phyloP scores from a whole-genome alignment of 176 grass and related monocot species.

The Aegilops umbellulata region DNA sequence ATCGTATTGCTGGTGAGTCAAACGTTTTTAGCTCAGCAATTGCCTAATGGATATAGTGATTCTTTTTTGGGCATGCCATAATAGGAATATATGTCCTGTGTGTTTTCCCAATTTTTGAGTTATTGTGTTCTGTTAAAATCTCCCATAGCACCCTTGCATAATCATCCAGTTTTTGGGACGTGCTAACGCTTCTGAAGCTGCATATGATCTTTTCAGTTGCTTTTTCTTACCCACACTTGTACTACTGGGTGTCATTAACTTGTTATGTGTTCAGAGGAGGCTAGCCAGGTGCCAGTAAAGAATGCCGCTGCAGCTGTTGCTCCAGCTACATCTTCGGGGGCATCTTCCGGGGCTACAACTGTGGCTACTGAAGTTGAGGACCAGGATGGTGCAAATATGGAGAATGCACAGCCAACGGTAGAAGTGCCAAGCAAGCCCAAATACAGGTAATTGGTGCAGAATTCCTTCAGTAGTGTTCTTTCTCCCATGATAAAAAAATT shows the following conservation, averaged over 20 bases:
- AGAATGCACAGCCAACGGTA: slow-evolving; percentile 36
- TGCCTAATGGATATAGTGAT: not conserved
- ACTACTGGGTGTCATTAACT: slow-evolving; percentile 11
- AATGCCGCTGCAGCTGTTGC: slow-evolving; percentile 5
- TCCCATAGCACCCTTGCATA: not conserved
- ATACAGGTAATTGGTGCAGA: slow-evolving; percentile 48
- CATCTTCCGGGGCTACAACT: slow-evolving; percentile 28
- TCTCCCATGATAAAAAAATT: not conserved
- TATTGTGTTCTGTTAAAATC: not conserved
- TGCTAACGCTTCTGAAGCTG: not conserved
- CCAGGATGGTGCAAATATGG: not conserved
- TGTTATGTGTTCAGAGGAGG: slow-evolving; percentile 52
- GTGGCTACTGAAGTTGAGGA: slow-evolving; percentile 12
- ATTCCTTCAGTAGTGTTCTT: not conserved
- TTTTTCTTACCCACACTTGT: not conserved
- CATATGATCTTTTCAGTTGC: not conserved
- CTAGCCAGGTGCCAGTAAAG: slow-evolving; percentile 33
- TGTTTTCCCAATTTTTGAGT: not conserved
- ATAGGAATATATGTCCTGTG: not conserved
- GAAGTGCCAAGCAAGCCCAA: slow-evolving; percentile 65
- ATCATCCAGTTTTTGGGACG: not conserved
- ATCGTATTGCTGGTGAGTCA: slow-evolving; percentile 59
- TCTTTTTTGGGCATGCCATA: not conserved
- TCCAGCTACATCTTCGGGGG: slow-evolving; percentile 15
- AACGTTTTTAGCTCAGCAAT: not conserved